phyloP scores from a whole-genome alignment of 2,329 filamentous ascomycete species.

The Aspergillus flavus region DNA sequence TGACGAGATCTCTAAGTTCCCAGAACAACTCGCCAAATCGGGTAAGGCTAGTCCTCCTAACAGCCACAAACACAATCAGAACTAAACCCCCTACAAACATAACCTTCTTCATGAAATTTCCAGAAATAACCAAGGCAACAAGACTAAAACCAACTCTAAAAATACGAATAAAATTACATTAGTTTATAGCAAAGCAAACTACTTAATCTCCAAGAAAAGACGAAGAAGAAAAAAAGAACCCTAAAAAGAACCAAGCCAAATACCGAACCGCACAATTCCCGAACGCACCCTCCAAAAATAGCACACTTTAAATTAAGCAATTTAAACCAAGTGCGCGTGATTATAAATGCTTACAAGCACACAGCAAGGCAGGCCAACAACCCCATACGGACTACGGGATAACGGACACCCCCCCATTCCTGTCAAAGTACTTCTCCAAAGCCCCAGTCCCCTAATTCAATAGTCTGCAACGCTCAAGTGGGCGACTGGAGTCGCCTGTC shows the following conservation, averaged over 20 bases:
- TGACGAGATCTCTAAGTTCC: background rate
- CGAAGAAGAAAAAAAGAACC: background rate
- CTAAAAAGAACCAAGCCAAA: background rate
- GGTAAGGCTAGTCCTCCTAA: background rate
- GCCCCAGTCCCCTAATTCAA: background rate
- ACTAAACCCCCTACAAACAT: background rate
- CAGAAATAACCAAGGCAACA: background rate
- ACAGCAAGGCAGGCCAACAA: background rate
- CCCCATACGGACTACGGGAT: background rate
- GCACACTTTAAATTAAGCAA: constrained; percentile 3
- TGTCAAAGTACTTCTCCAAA: background rate
- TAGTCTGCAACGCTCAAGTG: background rate
- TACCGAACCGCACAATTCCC: background rate
- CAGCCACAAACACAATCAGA: background rate
- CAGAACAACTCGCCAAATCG: background rate
- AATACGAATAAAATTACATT: background rate
- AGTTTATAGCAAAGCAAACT: background rate
- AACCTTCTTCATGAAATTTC: background rate
- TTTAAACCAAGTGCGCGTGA: background rate
- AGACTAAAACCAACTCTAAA: background rate
- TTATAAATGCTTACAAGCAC: background rate
- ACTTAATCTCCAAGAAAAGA: background rate
- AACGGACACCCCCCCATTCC: background rate
- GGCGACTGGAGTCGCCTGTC: background rate
- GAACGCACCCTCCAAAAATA: background rate